These are phyloP conservation scores for Capsaspora owczarzaki DNA, from an alignment of 78 protist genomes.

Conservation along the genomic window DNA sequence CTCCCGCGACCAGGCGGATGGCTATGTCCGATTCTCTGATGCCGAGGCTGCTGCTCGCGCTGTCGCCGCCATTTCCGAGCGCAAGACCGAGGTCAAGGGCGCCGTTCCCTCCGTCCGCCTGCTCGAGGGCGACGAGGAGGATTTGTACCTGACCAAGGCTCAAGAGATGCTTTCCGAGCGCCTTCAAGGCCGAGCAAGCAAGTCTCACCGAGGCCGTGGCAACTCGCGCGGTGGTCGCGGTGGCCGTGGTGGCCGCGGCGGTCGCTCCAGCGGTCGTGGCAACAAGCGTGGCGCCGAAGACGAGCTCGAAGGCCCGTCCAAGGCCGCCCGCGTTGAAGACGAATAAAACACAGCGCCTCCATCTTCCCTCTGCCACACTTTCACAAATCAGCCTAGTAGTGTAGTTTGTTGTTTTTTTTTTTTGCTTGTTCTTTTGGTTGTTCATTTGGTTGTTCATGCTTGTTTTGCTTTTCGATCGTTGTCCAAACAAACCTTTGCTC, in stretches of 20 bases:
- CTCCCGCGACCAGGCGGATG: constrained; percentile 1
- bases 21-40: background rate
- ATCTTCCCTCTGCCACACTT: no score
- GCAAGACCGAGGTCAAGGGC: background rate
- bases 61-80: background rate
- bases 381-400: no score
- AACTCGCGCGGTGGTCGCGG: background rate
- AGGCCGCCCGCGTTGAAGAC: no score
- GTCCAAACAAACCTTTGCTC: no score
- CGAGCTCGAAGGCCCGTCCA: no score
- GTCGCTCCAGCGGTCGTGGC: background rate
- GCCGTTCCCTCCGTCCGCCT: background rate
- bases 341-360: no score
- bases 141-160: background rate
- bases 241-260: constrained; percentile 3
- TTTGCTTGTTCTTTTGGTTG: no score
- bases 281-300: no score
- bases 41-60: background rate
- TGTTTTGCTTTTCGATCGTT: no score
- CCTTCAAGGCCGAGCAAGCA: background rate
- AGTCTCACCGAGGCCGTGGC: background rate
- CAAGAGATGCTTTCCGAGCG: background rate
- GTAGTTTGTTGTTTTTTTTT: no score
- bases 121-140: background rate
- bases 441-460: no score